Base-by-base conservation (phyloP, 2,329 filamentous ascomycete genomes). In the Thielaviopsis cerberus region DNA sequence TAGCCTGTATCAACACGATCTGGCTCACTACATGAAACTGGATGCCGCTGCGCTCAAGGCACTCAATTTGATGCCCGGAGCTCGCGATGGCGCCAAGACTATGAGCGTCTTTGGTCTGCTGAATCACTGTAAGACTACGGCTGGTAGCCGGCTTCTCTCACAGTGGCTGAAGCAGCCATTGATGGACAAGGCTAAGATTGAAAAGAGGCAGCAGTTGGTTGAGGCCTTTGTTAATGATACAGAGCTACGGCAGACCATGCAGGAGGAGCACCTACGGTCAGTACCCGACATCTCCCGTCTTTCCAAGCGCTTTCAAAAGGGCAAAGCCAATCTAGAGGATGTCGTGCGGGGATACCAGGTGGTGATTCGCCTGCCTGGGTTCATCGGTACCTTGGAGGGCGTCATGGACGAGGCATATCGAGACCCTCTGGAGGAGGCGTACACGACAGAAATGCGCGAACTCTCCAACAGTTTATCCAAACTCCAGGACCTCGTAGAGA, bases 111-210 rank as follows among this genome's bases (percentile, higher is more conserved):
- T 87, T 65, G 92, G 92, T 0, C 74, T 98, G 20, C 75, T 98
- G 50, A 97, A 98, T 65, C 90, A 97, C 69, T 98, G 92, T 81
- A 97, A 95, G 70, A 98, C 92, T 1, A 88, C 92, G 0, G 83
- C 94, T 1, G 92, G 92, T 15, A 94, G 90, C 65, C 79, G 94
- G 53, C 70, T 98, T 59, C 74, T 98, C 27, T 85, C 91, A 1
- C 94, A 98, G 67, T 98, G 92, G 92, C 75, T 98, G 57, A 98
- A 98, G 71, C 92, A 98, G 69, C 92, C 92, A 0, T 73, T 98
- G 45, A 98, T 98, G 92, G 88, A 80, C 71, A 81, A 88, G 62
- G 76, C 78, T 1, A 90, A 94, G 59, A 97, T 98, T 56, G 85
- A 94, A 70, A 86, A 85, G 68, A 81, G 92, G 17, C 92, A 97